phyloP scores from a whole-genome alignment of 2,329 filamentous ascomycete genomes.

The Xylariaceae sp. region DNA sequence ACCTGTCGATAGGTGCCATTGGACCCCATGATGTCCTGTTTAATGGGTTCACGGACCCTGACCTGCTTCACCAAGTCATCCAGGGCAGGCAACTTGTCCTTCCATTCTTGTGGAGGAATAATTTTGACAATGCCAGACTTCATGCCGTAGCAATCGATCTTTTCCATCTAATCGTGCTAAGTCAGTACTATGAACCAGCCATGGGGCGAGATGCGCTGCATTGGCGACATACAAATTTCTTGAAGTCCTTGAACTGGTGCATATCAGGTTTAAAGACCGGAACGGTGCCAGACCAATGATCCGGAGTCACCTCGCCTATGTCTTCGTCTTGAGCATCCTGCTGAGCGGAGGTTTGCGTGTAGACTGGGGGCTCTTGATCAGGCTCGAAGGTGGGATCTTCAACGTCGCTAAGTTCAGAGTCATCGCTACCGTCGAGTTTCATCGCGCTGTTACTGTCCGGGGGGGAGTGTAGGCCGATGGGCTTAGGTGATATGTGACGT shows the following conservation, averaged over 20 bases:
- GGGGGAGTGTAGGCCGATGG: slow-evolving; percentile 64
- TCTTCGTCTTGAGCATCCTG: slow-evolving; percentile 54
- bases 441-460: slow-evolving; percentile 67
- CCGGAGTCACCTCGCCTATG: slow-evolving; percentile 79
- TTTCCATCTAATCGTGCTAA: slow-evolving; percentile 65
- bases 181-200: slow-evolving; percentile 38
- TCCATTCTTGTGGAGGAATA: slow-evolving; percentile 93
- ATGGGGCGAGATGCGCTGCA: not conserved
- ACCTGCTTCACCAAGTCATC: slow-evolving; percentile 90
- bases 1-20: slow-evolving; percentile 96
- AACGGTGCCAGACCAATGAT: slow-evolving; percentile 89
- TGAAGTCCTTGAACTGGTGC: slow-evolving; percentile 93
- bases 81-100: slow-evolving; percentile 75
- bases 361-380: slow-evolving; percentile 26
- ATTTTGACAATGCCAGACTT: slow-evolving; percentile 96
- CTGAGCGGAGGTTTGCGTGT: slow-evolving; percentile 11
- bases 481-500: slow-evolving; percentile 45
- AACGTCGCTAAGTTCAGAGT: slow-evolving; percentile 69
- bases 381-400: slow-evolving; percentile 54
- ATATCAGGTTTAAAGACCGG: slow-evolving; percentile 96
- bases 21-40: slow-evolving; percentile 95
- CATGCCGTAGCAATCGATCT: slow-evolving; percentile 95
- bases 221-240: slow-evolving; percentile 73
- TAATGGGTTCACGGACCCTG: slow-evolving; percentile 94
- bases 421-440: slow-evolving; percentile 62